Conservation (phyloP, 2,329 filamentous ascomycete species). For the Aspergillus pseudoterreus region DNA sequence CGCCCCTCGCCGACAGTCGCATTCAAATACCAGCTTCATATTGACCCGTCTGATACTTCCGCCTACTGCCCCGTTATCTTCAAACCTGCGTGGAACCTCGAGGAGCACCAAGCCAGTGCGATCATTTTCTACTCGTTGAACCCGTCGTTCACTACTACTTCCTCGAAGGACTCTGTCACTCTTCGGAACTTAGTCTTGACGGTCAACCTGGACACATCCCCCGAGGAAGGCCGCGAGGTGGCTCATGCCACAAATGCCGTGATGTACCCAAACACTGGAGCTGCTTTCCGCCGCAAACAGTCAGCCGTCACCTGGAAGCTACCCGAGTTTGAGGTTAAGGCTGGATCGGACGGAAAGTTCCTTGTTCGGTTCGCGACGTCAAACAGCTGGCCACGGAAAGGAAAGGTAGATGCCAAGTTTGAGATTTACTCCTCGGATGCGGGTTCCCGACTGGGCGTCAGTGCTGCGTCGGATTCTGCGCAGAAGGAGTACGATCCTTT, state of each 20-base stretch:
- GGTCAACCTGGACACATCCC: conserved; percentile 39
- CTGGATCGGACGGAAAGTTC: conserved; percentile 63
- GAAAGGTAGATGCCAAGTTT: conserved; percentile 79
- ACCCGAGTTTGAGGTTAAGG: conserved; percentile 51
- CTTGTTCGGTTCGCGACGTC: conserved; percentile 79
- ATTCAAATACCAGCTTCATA: conserved; percentile 88
- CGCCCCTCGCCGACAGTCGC: conserved; percentile 66
- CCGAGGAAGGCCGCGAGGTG: conserved; percentile 38
- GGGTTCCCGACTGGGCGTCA: conserved; percentile 65
- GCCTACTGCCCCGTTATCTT: conserved; percentile 69
- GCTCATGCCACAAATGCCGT: conserved; percentile 40
- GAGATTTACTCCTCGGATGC: conserved; percentile 58
- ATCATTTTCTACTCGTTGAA: conserved; percentile 83
- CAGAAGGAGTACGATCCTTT: conserved; percentile 44
- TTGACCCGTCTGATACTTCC: conserved; percentile 56
- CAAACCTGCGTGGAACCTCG: conserved; percentile 75
- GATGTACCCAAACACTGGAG: conserved; percentile 45
- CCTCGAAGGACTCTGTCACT: conserved; percentile 46
- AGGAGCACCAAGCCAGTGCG: conserved; percentile 79
- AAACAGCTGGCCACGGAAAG: conserved; percentile 65
- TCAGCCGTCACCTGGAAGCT: conserved; percentile 46
- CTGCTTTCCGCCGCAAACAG: conserved; percentile 44
- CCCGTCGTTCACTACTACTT: conserved; percentile 56
- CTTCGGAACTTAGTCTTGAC: conserved; percentile 77
- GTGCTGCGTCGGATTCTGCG: conserved; percentile 28